Evolutionary conservation across 140 eudicot genomes (phyloP).

Genomic region (Oenanthe javanica): DNA sequence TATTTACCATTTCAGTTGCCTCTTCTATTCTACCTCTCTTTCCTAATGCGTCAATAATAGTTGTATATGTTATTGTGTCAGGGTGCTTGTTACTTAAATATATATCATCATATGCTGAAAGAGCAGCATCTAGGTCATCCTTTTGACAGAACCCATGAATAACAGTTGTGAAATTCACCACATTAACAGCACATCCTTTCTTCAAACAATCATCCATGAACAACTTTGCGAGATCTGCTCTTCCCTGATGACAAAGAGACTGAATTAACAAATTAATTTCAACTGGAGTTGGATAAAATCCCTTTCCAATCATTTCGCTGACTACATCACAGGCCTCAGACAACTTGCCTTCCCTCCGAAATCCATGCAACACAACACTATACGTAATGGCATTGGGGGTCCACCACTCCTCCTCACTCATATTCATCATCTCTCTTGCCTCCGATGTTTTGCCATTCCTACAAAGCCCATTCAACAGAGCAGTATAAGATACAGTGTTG

Average conservation of each 20-base stretch:
- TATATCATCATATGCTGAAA: constrained; percentile 87
- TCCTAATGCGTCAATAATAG: constrained; percentile 58
- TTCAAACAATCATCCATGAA: constrained; percentile 64
- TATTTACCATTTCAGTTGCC: constrained; percentile 58
- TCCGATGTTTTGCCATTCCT: constrained; percentile 56
- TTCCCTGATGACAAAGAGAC: constrained; percentile 58
- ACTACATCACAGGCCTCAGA: constrained; percentile 62
- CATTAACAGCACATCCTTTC: constrained; percentile 76
- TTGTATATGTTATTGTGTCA: constrained; percentile 68
- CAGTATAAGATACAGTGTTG: constrained; percentile 74
- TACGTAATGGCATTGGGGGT: constrained; percentile 75
- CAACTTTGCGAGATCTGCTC: constrained; percentile 51
- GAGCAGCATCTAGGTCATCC: constrained; percentile 58
- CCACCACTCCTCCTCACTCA: constrained; percentile 91
- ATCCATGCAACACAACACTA: constrained; percentile 76
- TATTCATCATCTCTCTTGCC: constrained; percentile 65
- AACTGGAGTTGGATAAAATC: constrained; percentile 69
- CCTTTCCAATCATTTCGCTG: constrained; percentile 63
- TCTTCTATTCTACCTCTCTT: constrained; percentile 56
- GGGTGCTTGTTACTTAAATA: constrained; percentile 72
- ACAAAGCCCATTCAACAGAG: constrained; percentile 77
- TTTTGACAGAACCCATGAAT: constrained; percentile 77
- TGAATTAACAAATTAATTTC: constrained; percentile 72
- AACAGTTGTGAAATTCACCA: constrained; percentile 66
- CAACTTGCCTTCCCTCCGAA: constrained; percentile 62